Evolutionary conservation across 2,329 filamentous ascomycete genomes (phyloP).

Genomic region (Fusarium sp.): DNA sequence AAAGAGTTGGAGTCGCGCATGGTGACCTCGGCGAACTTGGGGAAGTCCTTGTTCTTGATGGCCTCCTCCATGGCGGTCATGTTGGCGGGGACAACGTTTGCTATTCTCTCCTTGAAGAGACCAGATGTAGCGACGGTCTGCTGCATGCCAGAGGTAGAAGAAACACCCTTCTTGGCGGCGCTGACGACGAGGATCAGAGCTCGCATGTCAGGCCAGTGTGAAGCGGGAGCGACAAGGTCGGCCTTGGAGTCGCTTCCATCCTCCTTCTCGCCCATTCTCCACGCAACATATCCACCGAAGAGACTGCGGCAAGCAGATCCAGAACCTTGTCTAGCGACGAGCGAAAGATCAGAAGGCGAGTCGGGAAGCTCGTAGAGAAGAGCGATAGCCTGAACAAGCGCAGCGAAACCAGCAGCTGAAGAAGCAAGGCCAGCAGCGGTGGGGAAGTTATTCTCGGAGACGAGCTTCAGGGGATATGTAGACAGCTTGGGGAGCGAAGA

Average conservation of each 20-base stretch:
- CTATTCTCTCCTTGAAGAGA: slow-evolving; percentile 83
- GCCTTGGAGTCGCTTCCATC: slow-evolving; percentile 91
- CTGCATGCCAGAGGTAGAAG: slow-evolving; percentile 95
- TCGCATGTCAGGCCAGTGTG: slow-evolving; percentile 95
- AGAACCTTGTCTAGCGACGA: slow-evolving; percentile 92
- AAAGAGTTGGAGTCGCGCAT: slow-evolving; percentile 98
- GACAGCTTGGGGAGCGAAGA: slow-evolving; percentile 84
- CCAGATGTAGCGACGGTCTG: slow-evolving; percentile 90
- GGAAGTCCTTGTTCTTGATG: slow-evolving; percentile 81
- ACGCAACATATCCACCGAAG: slow-evolving; percentile 96
- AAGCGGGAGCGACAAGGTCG: slow-evolving; percentile 85
- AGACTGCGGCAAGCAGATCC: slow-evolving; percentile 93
- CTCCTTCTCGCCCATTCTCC: slow-evolving; percentile 79
- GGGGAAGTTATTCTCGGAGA: slow-evolving; percentile 98
- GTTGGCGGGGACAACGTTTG: slow-evolving; percentile 79
- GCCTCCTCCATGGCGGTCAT: slow-evolving; percentile 90
- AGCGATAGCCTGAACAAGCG: slow-evolving; percentile 84
- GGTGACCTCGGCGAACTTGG: slow-evolving; percentile 85
- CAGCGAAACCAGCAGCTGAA: slow-evolving; percentile 75
- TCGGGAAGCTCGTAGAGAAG: slow-evolving; percentile 89
- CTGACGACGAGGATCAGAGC: slow-evolving; percentile 91
- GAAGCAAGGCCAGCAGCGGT: slow-evolving; percentile 90
- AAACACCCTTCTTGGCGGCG: slow-evolving; percentile 95
- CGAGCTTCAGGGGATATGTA: slow-evolving; percentile 79
- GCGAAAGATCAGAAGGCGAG: slow-evolving; percentile 82